These are phyloP conservation scores for apple (Malus domestica) DNA, from an alignment of 306 rosid species.

Conservation along the genomic window DNA sequence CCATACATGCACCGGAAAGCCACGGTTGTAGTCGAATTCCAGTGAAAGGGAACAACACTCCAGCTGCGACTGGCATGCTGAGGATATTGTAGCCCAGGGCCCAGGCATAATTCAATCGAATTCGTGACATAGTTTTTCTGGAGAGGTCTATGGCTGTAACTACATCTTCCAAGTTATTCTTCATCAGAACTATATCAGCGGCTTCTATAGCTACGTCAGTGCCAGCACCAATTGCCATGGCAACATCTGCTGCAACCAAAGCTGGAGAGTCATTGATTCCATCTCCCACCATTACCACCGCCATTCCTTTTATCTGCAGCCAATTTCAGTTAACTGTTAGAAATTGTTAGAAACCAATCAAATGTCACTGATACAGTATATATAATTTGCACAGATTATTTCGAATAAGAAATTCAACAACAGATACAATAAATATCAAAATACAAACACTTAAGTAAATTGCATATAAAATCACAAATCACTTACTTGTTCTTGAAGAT, in stretches of 20 bases:
- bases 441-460: too few relatives aligned
- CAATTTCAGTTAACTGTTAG: conserved; percentile 25
- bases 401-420: too few relatives aligned
- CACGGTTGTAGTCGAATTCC: conserved; percentile 89
- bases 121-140: conserved; percentile 71
- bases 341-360: background rate
- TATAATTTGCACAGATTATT: too few relatives aligned
- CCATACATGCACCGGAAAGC: conserved; percentile 99
- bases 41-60: conserved; percentile 64
- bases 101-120: conserved; percentile 80
- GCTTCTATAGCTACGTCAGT: conserved; percentile 90
- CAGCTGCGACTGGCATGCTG: conserved; percentile 92
- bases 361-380: too few relatives aligned
- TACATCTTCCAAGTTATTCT: conserved; percentile 85
- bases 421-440: too few relatives aligned
- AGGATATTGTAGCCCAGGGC: conserved; percentile 90
- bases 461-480: too few relatives aligned
- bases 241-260: conserved; percentile 86
- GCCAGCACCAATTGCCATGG: conserved; percentile 96
- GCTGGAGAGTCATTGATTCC: conserved; percentile 93
- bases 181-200: conserved; percentile 79
- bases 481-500: too few relatives aligned
- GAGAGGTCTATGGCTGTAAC: conserved; percentile 86
- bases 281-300: conserved; percentile 87
- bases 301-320: conserved; percentile 62